Percentiles rank a stretch among this genome's conserved stretches.
Conservation (phyloP, 2,329 filamentous ascomycete genomes). For the Penicillium sp. region DNA sequence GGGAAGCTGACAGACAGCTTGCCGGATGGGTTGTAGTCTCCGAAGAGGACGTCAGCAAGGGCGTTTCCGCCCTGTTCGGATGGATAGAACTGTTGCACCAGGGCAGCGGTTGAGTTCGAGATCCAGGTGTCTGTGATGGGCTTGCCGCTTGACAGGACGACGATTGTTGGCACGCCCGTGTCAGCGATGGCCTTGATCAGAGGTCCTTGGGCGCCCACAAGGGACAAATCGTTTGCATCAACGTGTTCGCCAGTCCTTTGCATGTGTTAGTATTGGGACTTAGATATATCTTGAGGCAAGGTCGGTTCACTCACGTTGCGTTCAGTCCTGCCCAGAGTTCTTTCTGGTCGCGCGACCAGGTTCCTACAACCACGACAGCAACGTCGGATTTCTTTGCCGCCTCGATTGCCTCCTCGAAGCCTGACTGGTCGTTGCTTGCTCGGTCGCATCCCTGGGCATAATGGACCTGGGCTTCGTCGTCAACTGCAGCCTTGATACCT, state of each 20-base stretch:
- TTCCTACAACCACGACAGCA: conserved; percentile 64
- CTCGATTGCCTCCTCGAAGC: conserved; percentile 57
- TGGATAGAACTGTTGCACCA: conserved; percentile 68
- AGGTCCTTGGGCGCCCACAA: conserved; percentile 61
- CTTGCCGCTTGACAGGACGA: conserved; percentile 62
- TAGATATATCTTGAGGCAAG: neutral
- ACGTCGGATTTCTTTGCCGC: conserved; percentile 60
- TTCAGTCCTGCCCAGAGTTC: conserved; percentile 64
- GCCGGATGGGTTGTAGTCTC: conserved; percentile 57
- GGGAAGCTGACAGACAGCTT: conserved; percentile 61
- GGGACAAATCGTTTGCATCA: conserved; percentile 54
- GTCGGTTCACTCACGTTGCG: conserved; percentile 43
- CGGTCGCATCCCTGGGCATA: conserved; percentile 64
- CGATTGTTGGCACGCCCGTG: conserved; percentile 58
- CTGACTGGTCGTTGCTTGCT: conserved; percentile 62
- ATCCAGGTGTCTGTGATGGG: conserved; percentile 67
- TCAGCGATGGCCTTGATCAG: conserved; percentile 60
- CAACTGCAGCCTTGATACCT: conserved; percentile 54
- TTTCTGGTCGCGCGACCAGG: conserved; percentile 64
- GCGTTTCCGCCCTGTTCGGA: conserved; percentile 60
- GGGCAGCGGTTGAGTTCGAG: conserved; percentile 53
- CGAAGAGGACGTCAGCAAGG: conserved; percentile 58
- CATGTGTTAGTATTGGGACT: neutral
- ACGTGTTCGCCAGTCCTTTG: conserved; percentile 59
- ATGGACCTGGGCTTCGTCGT: conserved; percentile 50